Conservation (phyloP, 805 yeast species). For the Barnettozyma salicaria region DNA sequence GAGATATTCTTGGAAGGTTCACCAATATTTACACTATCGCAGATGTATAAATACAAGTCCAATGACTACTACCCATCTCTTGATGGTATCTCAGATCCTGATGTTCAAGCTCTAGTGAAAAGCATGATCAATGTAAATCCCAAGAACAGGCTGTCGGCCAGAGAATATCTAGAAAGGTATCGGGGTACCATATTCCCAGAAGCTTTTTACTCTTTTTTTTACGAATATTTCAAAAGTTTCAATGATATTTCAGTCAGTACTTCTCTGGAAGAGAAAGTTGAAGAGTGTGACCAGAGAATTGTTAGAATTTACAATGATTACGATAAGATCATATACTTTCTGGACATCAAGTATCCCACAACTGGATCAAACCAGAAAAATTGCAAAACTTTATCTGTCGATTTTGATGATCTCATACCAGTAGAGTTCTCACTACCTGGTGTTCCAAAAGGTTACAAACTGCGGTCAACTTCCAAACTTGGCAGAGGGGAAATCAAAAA, state of each 20-base stretch:
- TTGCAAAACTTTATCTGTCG: slow-evolving; percentile 3
- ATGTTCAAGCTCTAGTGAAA: slow-evolving; percentile 48
- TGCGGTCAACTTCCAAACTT: slow-evolving; percentile 31
- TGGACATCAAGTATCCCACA: slow-evolving; percentile 32
- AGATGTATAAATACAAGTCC: slow-evolving; percentile 73
- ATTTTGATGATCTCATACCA: slow-evolving; percentile 26
- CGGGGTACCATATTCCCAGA: slow-evolving; percentile 54
- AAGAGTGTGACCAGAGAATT: slow-evolving; percentile 51
- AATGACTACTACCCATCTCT: slow-evolving; percentile 63
- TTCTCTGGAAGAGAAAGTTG: slow-evolving; percentile 26
- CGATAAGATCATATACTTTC: slow-evolving; percentile 39
- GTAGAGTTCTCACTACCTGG: slow-evolving; percentile 47
- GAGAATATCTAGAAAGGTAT: slow-evolving; percentile 45
- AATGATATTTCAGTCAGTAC: slow-evolving; percentile 16
- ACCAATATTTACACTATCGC: slow-evolving; percentile 81
- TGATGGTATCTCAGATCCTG: slow-evolving; percentile 43
- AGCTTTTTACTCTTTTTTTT: slow-evolving; percentile 60
- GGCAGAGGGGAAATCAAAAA: slow-evolving; percentile 30
- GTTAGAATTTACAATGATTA: slow-evolving; percentile 54
- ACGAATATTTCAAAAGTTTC: slow-evolving; percentile 54
- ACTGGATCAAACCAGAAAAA: slow-evolving; percentile 1
- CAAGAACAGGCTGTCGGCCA: slow-evolving; percentile 47
- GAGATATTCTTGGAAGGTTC: slow-evolving; percentile 84
- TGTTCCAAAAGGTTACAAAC: slow-evolving; percentile 39
- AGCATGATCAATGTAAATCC: slow-evolving; percentile 68